These are phyloP conservation scores for Phaseolus lunatus DNA, from an alignment of 306 rosid genomes.

Conservation along the genomic window DNA sequence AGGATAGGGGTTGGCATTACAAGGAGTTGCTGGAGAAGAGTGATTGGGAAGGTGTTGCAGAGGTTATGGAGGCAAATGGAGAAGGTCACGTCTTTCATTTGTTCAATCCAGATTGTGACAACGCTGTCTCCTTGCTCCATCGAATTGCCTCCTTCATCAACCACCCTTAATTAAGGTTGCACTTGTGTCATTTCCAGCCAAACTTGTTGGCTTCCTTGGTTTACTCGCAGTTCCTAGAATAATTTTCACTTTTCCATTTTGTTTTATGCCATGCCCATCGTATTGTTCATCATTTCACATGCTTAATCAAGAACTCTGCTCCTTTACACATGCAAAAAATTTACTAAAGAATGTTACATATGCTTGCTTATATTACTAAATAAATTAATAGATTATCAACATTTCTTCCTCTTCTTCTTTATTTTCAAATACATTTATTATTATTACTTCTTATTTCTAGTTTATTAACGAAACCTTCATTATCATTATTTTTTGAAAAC, in stretches of 20 bases:
- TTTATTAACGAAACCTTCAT: too few species aligned
- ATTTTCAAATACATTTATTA: too few species aligned
- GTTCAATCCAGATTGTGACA: conserved; percentile 50
- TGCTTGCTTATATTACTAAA: too few species aligned
- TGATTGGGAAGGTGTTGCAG: conserved; percentile 59
- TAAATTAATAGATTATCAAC: too few species aligned
- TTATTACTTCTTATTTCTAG: too few species aligned
- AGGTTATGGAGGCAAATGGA: conserved; percentile 26
- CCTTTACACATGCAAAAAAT: too few species aligned
- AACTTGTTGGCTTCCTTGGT: neutral
- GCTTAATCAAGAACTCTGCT: too few species aligned
- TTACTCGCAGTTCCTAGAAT: neutral
- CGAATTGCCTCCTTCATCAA: conserved; percentile 53
- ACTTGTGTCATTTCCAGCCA: neutral
- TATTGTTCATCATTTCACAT: too few species aligned
- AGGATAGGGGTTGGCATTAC: conserved; percentile 60
- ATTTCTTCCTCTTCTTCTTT: too few species aligned
- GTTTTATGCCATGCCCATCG: too few species aligned
- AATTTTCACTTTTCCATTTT: neutral
- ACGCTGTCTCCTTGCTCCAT: conserved; percentile 47
- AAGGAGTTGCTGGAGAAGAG: conserved; percentile 54
- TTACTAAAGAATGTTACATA: too few species aligned
- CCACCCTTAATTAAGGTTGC: neutral
- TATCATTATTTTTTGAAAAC: too few species aligned
- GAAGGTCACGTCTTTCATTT: conserved; percentile 75